Evolutionary conservation across 2,329 filamentous ascomycete genomes (phyloP).

Genomic region (Cordyceps cicadae): DNA sequence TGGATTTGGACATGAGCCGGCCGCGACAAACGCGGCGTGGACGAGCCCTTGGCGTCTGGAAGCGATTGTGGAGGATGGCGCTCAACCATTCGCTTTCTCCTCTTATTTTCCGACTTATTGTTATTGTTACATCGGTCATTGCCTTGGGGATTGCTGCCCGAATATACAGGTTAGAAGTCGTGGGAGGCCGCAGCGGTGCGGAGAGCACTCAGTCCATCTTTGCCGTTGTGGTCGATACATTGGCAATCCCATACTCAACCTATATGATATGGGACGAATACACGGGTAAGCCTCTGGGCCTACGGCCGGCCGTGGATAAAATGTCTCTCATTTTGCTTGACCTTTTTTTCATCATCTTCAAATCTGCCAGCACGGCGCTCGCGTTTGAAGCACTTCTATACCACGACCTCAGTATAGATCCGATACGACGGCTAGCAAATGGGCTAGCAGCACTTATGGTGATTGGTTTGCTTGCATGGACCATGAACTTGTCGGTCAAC

Average conservation of each 20-base stretch:
- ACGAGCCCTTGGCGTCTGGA: constrained; percentile 30
- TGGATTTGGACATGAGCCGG: constrained; percentile 24
- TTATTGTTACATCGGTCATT: constrained; percentile 73
- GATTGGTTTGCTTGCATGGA: constrained; percentile 79
- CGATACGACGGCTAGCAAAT: constrained; percentile 49
- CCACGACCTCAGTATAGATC: constrained; percentile 29
- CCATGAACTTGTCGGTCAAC: constrained; percentile 81
- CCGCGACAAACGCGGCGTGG: constrained; percentile 21
- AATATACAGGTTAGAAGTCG: constrained; percentile 57
- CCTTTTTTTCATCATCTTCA: constrained; percentile 94
- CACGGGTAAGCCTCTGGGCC: constrained; percentile 81
- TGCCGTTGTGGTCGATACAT: constrained; percentile 78
- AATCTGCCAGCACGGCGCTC: constrained; percentile 83
- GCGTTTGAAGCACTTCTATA: constrained; percentile 77
- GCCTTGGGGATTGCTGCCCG: constrained; percentile 71
- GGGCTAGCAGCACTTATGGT: constrained; percentile 72
- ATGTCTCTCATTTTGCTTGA: constrained; percentile 85
- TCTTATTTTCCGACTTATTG: constrained; percentile 69
- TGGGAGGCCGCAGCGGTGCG: constrained; percentile 29
- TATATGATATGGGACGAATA: constrained; percentile 98
- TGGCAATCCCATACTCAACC: constrained; percentile 81
- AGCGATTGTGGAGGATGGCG: constrained; percentile 58
- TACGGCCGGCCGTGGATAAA: constrained; percentile 77
- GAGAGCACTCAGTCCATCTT: constrained; percentile 75
- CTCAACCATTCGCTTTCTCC: constrained; percentile 80